A percentile compares a stretch with the other conserved stretches of the same genome.
These are phyloP conservation scores for Alternaria consortialis DNA, from an alignment of 2,329 filamentous ascomycete genomes.

Conservation along the genomic window DNA sequence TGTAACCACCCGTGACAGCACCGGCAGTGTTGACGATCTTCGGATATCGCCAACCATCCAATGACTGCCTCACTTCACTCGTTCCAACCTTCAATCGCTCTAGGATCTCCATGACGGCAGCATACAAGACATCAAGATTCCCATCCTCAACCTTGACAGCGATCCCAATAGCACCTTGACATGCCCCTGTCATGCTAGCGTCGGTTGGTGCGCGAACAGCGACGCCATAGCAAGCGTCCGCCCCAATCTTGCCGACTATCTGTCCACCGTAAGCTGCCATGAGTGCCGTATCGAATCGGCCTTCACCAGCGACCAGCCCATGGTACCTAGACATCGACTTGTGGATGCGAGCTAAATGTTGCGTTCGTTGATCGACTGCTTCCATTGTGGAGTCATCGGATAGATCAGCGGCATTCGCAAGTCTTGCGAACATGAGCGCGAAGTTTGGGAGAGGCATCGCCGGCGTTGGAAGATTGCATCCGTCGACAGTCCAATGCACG, in stretches of 20 bases:
- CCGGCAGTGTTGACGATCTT: background rate
- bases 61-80: background rate
- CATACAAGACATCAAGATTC: slow-evolving; percentile 55
- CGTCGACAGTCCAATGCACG: slow-evolving; percentile 5
- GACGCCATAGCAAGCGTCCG: slow-evolving; percentile 60
- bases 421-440: slow-evolving; percentile 4
- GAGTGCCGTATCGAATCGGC: slow-evolving; percentile 58
- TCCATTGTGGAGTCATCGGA: background rate
- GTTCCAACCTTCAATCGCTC: slow-evolving; percentile 55
- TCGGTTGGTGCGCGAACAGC: slow-evolving; percentile 48
- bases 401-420: background rate
- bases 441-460: slow-evolving; percentile 1
- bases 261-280: slow-evolving; percentile 52
- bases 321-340: slow-evolving; percentile 55
- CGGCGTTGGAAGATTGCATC: background rate
- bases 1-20: background rate
- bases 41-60: background rate
- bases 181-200: background rate
- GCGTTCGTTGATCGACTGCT: background rate
- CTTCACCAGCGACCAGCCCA: slow-evolving; percentile 57
- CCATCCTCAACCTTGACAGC: slow-evolving; percentile 62
- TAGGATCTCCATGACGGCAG: slow-evolving; percentile 56
- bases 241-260: slow-evolving; percentile 60
- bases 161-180: slow-evolving; percentile 49
- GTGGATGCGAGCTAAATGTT: background rate